A percentile compares a stretch with the other conserved stretches of the same genome.
Conservation (phyloP, 2,329 filamentous ascomycete genomes). For the Cytospora chrysosperma region DNA sequence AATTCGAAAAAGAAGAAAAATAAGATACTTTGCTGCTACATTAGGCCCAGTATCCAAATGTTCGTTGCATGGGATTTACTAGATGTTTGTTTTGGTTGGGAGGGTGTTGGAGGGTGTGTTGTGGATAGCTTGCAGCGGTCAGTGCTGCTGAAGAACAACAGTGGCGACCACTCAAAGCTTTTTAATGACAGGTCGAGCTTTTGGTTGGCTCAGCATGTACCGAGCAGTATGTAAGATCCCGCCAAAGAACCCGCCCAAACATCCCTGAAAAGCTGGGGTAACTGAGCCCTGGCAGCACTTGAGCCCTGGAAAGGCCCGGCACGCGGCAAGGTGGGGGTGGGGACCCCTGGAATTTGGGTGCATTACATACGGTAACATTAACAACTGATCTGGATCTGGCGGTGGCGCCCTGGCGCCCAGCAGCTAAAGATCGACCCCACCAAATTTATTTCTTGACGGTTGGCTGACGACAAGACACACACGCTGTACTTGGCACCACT, state of each 20-base stretch:
- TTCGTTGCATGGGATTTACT: background rate
- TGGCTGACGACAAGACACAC: too few relatives aligned
- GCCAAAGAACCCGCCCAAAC: background rate
- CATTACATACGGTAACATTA: too few relatives aligned
- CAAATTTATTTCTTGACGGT: background rate
- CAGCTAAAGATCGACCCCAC: background rate
- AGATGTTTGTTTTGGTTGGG: background rate
- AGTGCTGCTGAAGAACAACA: too few relatives aligned
- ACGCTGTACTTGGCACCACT: too few relatives aligned
- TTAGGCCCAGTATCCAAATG: background rate
- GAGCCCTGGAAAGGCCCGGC: background rate
- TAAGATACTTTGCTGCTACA: background rate
- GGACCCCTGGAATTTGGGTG: too few relatives aligned
- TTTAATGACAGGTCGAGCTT: background rate
- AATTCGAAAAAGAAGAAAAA: background rate
- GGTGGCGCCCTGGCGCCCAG: background rate
- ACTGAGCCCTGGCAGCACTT: too few relatives aligned
- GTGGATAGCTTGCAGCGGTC: too few relatives aligned
- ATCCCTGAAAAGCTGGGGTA: slow-evolving; percentile 1
- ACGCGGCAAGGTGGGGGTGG: too few relatives aligned
- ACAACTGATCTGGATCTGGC: too few relatives aligned
- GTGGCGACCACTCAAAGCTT: too few relatives aligned
- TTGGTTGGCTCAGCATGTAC: background rate
- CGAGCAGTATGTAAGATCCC: too few relatives aligned
- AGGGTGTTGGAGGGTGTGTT: too few relatives aligned